A percentile compares a stretch with the other conserved stretches of the same genome.
phyloP scores from a whole-genome alignment of 169 alveolate genomes.

The Neospora caninum region DNA sequence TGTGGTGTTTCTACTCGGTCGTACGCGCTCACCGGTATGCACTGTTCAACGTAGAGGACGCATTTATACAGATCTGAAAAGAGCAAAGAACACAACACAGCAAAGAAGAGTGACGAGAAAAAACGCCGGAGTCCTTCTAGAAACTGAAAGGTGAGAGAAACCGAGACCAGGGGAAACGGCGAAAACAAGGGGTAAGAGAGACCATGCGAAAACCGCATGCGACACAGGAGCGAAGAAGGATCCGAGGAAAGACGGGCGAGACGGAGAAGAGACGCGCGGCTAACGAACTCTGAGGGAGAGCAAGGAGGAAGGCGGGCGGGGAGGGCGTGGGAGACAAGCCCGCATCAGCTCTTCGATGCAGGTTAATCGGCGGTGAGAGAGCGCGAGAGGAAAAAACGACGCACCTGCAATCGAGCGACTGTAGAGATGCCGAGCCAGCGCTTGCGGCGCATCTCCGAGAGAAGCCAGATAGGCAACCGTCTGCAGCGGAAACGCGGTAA shows the following conservation, averaged over 20 bases:
- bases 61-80: constrained; percentile 3
- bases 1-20: not conserved
- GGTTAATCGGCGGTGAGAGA: not conserved
- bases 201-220: no score
- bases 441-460: constrained; percentile 19
- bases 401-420: constrained; percentile 35
- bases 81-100: not conserved
- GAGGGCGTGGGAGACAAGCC: no score
- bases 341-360: no score
- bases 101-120: not conserved
- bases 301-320: not conserved
- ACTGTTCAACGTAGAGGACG: not conserved
- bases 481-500: not conserved
- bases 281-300: not conserved
- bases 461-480: not conserved
- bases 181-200: no score
- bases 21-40: not conserved
- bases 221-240: no score
- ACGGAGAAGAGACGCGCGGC: no score
- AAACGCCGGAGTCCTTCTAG: not conserved
- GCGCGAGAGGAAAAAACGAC: not conserved
- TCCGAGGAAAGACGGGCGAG: no score
- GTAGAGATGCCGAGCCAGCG: constrained; percentile 26
- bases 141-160: no score
- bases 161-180: no score